Conservation (phyloP, 768 basidiomycete genomes). For the Punctularia strigosozonata region DNA sequence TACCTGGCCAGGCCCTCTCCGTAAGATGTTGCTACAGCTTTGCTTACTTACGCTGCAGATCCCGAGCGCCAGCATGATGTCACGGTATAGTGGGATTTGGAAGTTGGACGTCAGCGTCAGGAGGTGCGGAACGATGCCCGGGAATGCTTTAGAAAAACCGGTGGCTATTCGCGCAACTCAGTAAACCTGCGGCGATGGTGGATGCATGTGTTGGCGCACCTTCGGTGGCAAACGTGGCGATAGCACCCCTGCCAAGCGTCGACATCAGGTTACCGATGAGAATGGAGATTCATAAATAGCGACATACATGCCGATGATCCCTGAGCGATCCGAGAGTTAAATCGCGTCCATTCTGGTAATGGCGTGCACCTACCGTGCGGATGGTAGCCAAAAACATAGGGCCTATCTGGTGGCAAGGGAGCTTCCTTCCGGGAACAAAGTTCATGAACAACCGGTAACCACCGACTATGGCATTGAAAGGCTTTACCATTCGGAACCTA, state of each 20-base stretch:
- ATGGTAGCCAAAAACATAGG: constrained; percentile 97
- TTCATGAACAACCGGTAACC: background rate
- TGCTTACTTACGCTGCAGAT: constrained; percentile 87
- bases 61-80: constrained; percentile 77
- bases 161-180: constrained; percentile 42
- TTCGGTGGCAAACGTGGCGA: constrained; percentile 95
- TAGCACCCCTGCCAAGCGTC: constrained; percentile 56
- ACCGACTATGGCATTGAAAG: background rate
- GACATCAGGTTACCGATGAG: background rate
- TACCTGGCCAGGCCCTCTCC: constrained; percentile 23
- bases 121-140: constrained; percentile 87
- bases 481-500: background rate
- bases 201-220: constrained; percentile 28
- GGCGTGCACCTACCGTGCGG: constrained; percentile 66
- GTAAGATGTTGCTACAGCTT: constrained; percentile 83
- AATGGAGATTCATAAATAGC: background rate
- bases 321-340: constrained; percentile 23
- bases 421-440: constrained; percentile 45
- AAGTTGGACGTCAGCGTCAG: constrained; percentile 89
- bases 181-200: background rate
- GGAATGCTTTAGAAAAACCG: constrained; percentile 81
- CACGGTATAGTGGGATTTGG: constrained; percentile 85
- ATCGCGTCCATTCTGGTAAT: background rate
- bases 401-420: constrained; percentile 81
- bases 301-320: constrained; percentile 93